phyloP scores from a whole-genome alignment of 129 eudicot species.

The Arctium minus region DNA sequence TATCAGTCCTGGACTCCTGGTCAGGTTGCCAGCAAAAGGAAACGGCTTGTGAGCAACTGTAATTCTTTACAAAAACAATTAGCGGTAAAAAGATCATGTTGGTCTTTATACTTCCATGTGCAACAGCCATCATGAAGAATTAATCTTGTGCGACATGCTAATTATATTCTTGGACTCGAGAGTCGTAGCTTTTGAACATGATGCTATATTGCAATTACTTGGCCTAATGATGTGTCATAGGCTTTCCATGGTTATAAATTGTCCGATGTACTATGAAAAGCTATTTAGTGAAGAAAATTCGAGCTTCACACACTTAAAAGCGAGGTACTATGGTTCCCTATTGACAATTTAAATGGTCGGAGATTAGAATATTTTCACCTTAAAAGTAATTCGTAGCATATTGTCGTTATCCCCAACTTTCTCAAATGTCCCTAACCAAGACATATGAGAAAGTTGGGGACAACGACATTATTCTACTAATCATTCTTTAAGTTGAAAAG shows the following conservation, averaged over 20 bases:
- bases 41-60: not conserved
- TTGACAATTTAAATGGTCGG: not conserved
- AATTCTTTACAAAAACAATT: too few species aligned
- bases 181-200: not conserved
- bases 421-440: not conserved
- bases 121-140: not conserved
- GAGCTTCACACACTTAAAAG: not conserved
- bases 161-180: not conserved
- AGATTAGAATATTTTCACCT: not conserved
- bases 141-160: not conserved
- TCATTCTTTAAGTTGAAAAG: not conserved
- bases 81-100: not conserved
- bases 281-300: not conserved
- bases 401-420: not conserved
- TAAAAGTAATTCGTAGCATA: not conserved
- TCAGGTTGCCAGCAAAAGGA: too few species aligned
- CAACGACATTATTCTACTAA: not conserved
- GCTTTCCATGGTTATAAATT: not conserved
- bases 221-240: not conserved
- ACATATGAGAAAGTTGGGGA: not conserved
- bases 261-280: not conserved
- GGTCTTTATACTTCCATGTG: not conserved
- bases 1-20: too few species aligned
- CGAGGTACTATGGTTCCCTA: not conserved
- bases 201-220: not conserved